These are phyloP conservation scores for Tricholoma bakamatsutake DNA, from an alignment of 768 basidiomycete genomes.

Conservation along the genomic window DNA sequence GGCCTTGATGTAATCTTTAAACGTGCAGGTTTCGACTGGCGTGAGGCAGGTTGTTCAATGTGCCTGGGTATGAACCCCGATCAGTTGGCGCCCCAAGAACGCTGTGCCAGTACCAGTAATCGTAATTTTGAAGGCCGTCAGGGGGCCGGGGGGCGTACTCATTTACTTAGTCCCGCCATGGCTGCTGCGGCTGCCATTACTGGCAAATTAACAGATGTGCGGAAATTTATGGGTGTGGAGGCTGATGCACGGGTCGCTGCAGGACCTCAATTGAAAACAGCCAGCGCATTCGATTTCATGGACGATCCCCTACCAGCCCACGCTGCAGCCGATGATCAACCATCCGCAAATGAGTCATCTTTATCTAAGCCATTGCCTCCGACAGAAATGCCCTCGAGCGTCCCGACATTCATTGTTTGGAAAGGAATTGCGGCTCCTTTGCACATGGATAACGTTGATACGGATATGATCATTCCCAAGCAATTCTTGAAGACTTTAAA, in stretches of 20 bases:
- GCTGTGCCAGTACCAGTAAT: slow-evolving; percentile 90
- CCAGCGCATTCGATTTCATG: slow-evolving; percentile 71
- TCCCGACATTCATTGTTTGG: slow-evolving; percentile 61
- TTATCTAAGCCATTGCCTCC: slow-evolving; percentile 32
- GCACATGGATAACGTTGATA: slow-evolving; percentile 82
- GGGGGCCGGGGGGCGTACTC: slow-evolving; percentile 84
- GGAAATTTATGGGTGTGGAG: slow-evolving; percentile 56
- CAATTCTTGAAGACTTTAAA: slow-evolving; percentile 92
- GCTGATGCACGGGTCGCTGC: slow-evolving; percentile 39
- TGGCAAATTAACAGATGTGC: slow-evolving; percentile 80
- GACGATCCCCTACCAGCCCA: slow-evolving; percentile 61
- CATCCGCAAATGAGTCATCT: slow-evolving; percentile 14
- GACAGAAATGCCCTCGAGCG: slow-evolving; percentile 37
- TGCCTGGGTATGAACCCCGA: slow-evolving; percentile 96
- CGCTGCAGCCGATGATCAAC: slow-evolving; percentile 32
- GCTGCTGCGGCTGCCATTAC: slow-evolving; percentile 87
- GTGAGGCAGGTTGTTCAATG: slow-evolving; percentile 95
- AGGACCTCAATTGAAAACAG: slow-evolving; percentile 58
- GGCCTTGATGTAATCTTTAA: slow-evolving; percentile 83
- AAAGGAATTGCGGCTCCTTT: slow-evolving; percentile 78
- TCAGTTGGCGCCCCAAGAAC: slow-evolving; percentile 73
- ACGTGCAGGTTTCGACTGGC: slow-evolving; percentile 91
- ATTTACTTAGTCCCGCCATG: slow-evolving; percentile 88
- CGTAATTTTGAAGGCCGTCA: slow-evolving; percentile 91
- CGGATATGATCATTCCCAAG: slow-evolving; percentile 92